A percentile compares a stretch with the other conserved stretches of the same genome.
phyloP scores from a whole-genome alignment of 805 yeast genomes.

The Cyberlindnera lachancei region DNA sequence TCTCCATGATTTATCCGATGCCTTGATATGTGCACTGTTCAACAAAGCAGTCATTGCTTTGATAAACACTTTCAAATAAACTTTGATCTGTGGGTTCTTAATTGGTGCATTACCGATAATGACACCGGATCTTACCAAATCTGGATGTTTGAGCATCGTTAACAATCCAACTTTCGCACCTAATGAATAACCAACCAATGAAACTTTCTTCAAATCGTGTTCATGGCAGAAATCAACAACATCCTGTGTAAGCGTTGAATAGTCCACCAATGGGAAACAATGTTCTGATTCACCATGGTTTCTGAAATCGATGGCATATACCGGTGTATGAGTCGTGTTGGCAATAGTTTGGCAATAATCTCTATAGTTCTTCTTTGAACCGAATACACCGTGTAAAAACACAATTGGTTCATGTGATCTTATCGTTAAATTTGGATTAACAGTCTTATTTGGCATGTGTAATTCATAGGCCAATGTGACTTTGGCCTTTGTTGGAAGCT shows the following conservation, averaged over 20 bases:
- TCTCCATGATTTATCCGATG: constrained; percentile 22
- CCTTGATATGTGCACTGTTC: constrained; percentile 14
- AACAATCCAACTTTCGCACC: constrained; percentile 47
- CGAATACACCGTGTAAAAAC: constrained; percentile 43
- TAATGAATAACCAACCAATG: constrained; percentile 40
- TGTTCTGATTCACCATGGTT: constrained; percentile 41
- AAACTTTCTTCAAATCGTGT: constrained; percentile 23
- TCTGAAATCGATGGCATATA: constrained; percentile 38
- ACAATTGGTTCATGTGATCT: constrained; percentile 28
- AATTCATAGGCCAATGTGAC: constrained; percentile 19
- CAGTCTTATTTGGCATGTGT: constrained; percentile 22
- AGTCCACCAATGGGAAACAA: constrained; percentile 33
- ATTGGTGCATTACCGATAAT: constrained; percentile 43
- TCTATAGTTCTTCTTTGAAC: constrained; percentile 34
- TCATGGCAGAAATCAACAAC: constrained; percentile 28
- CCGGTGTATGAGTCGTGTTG: constrained; percentile 24
- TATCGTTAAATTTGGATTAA: constrained; percentile 17
- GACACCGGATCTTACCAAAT: constrained; percentile 29
- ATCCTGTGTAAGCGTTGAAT: constrained; percentile 34
- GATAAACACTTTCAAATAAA: constrained; percentile 27
- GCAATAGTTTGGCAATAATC: constrained; percentile 31
- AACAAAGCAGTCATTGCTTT: constrained; percentile 34
- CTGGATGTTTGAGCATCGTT: constrained; percentile 32
- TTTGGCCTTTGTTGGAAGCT: constrained; percentile 15
- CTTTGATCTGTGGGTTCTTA: constrained; percentile 23